Base-by-base conservation (phyloP, 805 yeast genomes). In the Scheffersomyces coipomensis region DNA sequence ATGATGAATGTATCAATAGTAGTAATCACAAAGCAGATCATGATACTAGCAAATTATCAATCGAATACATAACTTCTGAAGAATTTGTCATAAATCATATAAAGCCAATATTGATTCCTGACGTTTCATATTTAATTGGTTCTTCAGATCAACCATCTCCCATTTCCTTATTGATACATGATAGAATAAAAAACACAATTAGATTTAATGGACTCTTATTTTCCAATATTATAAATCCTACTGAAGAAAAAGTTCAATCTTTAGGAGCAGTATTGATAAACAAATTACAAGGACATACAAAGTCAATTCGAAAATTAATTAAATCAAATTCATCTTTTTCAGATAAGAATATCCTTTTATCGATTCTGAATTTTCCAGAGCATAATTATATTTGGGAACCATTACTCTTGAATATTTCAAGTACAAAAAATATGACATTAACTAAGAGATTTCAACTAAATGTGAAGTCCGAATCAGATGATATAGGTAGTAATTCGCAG, bases 231-330 rank as follows among this genome's bases (percentile, higher is more conserved):
- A 11, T 37, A 4, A 24, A 19, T 18, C 35, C 47, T 2, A 24
- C 33, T 12, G 11, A 29, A n/a, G 29, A 34, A 2, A 29, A 34
- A 9, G 21, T 26, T 16, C 36, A 25, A 10, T 21, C 38, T 8
- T 29, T 48, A 10, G 54, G 52, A 1, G 39, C 55, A 3, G 37
- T 34, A 9, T 48, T 68, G 16, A 29, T 52, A 2, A 52, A 81
- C 45, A 81, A 84, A 48, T 77, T 83, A 39, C 88, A 95, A 1
- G 98, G 98, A 1, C 97, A 89, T 55, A 76, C 79, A 39, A 89
- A 89, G 54, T 86, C 96, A 0, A 81, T 90, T 17, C 79, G 77
- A 47, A 73, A 71, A 35, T 58, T 90, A 3, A 65, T 78, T 13
- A 78, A 89, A 49, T 84, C 95, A 1, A 65, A 79, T 19, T 55